Conservation (phyloP, 2,329 filamentous ascomycete species). For the Colletotrichum navitas region DNA sequence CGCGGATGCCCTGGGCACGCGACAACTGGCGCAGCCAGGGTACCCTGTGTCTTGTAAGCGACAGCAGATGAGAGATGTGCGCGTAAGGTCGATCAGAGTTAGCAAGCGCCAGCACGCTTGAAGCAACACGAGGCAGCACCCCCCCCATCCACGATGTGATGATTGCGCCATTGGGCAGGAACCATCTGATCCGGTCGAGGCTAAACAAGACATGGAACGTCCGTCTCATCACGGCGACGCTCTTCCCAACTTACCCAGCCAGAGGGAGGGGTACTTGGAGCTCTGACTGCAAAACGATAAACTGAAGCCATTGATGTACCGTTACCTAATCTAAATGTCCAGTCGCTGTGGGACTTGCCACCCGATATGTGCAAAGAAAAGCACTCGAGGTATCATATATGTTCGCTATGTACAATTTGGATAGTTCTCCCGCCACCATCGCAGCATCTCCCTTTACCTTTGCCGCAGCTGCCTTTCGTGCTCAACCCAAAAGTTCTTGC, state of each 20-base stretch:
- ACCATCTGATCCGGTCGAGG: not conserved
- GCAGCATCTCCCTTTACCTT: slow-evolving; percentile 59
- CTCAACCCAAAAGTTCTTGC: slow-evolving; percentile 86
- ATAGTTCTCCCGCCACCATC: not conserved
- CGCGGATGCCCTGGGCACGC: slow-evolving; percentile 15
- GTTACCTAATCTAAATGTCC: slow-evolving; percentile 8
- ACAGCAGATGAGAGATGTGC: slow-evolving; percentile 10
- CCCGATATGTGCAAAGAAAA: slow-evolving; percentile 11
- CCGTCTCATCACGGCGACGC: not conserved
- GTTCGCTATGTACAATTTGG: slow-evolving; percentile 19
- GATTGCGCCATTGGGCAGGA: not conserved
- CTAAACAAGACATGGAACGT: not conserved
- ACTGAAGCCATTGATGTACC: not conserved
- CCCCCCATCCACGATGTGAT: not conserved
- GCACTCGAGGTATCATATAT: slow-evolving; percentile 32
- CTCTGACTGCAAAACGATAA: not conserved
- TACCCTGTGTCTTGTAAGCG: slow-evolving; percentile 12
- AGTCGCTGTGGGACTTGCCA: not conserved
- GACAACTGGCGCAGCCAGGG: slow-evolving; percentile 8
- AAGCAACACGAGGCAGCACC: not conserved
- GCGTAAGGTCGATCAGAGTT: not conserved
- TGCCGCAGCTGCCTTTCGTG: slow-evolving; percentile 79
- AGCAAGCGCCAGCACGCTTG: not conserved
- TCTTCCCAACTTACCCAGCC: not conserved
- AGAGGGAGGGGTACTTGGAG: not conserved